These are phyloP conservation scores for Alternaria arborescens DNA, from an alignment of 2,329 filamentous ascomycete species.

Conservation along the genomic window DNA sequence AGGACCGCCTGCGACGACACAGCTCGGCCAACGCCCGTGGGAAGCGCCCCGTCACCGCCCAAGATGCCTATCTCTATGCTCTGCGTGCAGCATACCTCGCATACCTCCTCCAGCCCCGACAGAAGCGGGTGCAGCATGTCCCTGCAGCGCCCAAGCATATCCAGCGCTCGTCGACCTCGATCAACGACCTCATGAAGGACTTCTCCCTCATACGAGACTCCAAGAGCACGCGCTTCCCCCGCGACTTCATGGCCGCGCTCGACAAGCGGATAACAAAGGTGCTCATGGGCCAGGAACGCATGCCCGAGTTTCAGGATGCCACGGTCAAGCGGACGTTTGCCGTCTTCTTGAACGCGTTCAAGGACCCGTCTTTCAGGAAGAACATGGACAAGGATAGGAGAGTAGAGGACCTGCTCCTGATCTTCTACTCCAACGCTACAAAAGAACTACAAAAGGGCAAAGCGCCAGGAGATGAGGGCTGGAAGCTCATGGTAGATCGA, in stretches of 20 bases:
- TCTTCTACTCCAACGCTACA: constrained; percentile 94
- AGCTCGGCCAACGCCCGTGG: constrained; percentile 46
- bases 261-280: constrained; percentile 84
- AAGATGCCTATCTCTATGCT: constrained; percentile 91
- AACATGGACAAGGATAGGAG: constrained; percentile 93
- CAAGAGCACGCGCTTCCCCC: constrained; percentile 75
- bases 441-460: constrained; percentile 86
- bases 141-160: constrained; percentile 65
- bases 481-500: constrained; percentile 90
- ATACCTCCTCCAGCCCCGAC: constrained; percentile 90
- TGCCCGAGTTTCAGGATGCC: constrained; percentile 90
- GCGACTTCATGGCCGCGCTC: constrained; percentile 74
- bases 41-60: constrained; percentile 57
- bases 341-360: constrained; percentile 91
- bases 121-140: constrained; percentile 89
- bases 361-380: constrained; percentile 85
- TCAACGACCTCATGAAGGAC: constrained; percentile 88
- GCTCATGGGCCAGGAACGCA: constrained; percentile 79
- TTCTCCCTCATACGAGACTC: constrained; percentile 73
- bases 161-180: constrained; percentile 74
- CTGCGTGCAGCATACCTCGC: constrained; percentile 90
- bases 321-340: constrained; percentile 93
- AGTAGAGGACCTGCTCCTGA: constrained; percentile 90
- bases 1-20: constrained; percentile 52
- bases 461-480: constrained; percentile 80